Conservation (phyloP, 495 filamentous ascomycete genomes). For the Penicillium desertorum region DNA sequence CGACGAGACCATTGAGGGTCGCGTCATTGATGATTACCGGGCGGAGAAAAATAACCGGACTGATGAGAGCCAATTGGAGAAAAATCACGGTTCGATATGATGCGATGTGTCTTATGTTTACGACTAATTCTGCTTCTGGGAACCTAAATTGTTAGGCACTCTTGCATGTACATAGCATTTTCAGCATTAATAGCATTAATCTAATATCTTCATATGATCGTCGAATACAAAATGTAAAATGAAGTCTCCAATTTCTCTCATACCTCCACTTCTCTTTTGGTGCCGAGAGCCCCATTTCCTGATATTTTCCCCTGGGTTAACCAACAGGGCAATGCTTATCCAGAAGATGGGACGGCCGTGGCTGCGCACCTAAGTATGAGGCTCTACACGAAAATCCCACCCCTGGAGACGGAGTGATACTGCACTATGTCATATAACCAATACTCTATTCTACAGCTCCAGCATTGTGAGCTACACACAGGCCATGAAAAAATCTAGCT, state of each 20-base stretch:
- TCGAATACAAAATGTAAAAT: not conserved
- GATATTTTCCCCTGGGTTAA: not conserved
- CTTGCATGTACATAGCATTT: constrained; percentile 8
- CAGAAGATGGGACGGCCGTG: constrained; percentile 39
- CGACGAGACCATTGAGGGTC: constrained; percentile 54
- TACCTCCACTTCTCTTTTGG: not conserved
- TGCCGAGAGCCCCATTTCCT: not conserved
- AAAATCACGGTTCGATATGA: constrained; percentile 27
- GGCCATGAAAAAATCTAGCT: constrained; percentile 1
- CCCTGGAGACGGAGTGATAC: not conserved
- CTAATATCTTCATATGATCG: not conserved
- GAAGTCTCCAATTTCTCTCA: not conserved
- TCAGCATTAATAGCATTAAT: constrained; percentile 5
- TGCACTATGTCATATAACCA: not conserved
- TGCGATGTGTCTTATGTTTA: constrained; percentile 21
- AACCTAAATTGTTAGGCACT: not conserved
- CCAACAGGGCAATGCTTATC: constrained; percentile 59
- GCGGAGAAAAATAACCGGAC: constrained; percentile 29
- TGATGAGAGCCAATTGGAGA: constrained; percentile 33
- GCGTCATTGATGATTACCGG: constrained; percentile 50
- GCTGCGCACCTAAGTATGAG: constrained; percentile 9
- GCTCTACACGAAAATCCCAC: constrained; percentile 9
- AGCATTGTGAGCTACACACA: constrained; percentile 3
- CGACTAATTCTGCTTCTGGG: constrained; percentile 5
- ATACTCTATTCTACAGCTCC: not conserved